Evolutionary conservation across 768 basidiomycete species (phyloP).

Genomic region (Auriscalpium orientale): DNA sequence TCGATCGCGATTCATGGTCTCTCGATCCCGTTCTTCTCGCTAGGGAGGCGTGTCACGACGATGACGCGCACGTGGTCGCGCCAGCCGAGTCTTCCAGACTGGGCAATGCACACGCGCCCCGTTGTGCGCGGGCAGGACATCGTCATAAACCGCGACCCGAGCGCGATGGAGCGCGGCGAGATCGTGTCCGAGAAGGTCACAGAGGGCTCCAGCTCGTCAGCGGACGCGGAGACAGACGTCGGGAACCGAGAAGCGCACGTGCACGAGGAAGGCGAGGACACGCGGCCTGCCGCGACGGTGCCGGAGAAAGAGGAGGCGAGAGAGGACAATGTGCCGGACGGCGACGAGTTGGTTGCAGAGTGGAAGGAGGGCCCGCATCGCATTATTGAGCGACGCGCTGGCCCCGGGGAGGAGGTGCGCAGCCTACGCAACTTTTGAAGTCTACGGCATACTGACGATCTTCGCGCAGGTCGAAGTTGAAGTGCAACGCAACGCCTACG

Average conservation of each 20-base stretch:
- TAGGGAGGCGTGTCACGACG: slow-evolving; percentile 85
- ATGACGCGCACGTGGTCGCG: slow-evolving; percentile 89
- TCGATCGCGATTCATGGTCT: slow-evolving; percentile 86
- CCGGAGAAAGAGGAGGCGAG: slow-evolving; percentile 16
- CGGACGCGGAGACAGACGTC: slow-evolving; percentile 13
- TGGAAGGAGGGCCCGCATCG: slow-evolving; percentile 69
- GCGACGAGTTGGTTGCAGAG: slow-evolving; percentile 36
- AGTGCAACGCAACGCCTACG: slow-evolving; percentile 27
- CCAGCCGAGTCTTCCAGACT: slow-evolving; percentile 61
- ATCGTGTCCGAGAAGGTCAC: slow-evolving; percentile 19
- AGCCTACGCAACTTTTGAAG: background rate
- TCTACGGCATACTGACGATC: background rate
- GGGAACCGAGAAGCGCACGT: slow-evolving; percentile 10
- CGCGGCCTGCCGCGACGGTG: slow-evolving; percentile 5
- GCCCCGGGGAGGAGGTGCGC: slow-evolving; percentile 63
- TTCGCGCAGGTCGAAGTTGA: slow-evolving; percentile 26
- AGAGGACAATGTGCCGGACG: slow-evolving; percentile 39
- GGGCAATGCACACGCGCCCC: slow-evolving; percentile 70
- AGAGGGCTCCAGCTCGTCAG: slow-evolving; percentile 1
- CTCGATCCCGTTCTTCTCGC: slow-evolving; percentile 91
- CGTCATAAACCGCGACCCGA: slow-evolving; percentile 74
- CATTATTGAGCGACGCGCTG: slow-evolving; percentile 52
- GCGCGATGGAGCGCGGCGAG: slow-evolving; percentile 45
- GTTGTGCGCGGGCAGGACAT: slow-evolving; percentile 70
- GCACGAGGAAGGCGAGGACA: slow-evolving; percentile 11